phyloP scores from a whole-genome alignment of 225 moss, liverwort and hornwort species.

The Pleurozium schreberi region DNA sequence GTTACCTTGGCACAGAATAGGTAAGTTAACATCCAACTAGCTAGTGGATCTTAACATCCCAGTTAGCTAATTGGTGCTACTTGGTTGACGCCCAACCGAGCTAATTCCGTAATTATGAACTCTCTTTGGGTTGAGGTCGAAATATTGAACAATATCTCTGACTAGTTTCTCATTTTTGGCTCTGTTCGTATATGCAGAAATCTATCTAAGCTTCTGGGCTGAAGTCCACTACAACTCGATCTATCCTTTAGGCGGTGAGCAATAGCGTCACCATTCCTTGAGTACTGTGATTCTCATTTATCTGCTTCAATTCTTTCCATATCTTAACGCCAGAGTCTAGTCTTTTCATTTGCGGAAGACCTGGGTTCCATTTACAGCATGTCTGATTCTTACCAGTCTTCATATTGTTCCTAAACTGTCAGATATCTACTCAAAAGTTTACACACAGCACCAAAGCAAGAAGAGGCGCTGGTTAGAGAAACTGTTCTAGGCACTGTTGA shows the following conservation, averaged over 20 bases:
- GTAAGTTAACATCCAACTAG: not conserved
- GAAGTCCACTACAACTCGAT: slow-evolving; percentile 60
- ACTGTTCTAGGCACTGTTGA: slow-evolving; percentile 26
- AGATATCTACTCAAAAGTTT: slow-evolving; percentile 14
- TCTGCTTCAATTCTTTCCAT: not conserved
- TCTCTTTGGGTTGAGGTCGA: not conserved
- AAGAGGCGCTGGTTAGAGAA: slow-evolving; percentile 30
- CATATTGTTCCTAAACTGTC: slow-evolving; percentile 8
- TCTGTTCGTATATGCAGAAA: slow-evolving; percentile 24
- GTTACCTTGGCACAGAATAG: not conserved
- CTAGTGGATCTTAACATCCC: not conserved
- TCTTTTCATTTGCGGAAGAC: not conserved
- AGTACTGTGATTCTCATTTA: not conserved
- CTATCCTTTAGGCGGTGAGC: slow-evolving; percentile 37
- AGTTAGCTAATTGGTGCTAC: not conserved
- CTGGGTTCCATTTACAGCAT: not conserved
- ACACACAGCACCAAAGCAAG: slow-evolving; percentile 20
- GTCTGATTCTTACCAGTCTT: slow-evolving; percentile 9
- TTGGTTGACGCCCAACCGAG: not conserved
- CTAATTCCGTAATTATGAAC: not conserved
- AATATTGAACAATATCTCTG: not conserved
- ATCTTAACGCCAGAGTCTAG: not conserved
- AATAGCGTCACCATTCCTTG: not conserved
- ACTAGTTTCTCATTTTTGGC: not conserved
- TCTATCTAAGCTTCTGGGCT: slow-evolving; percentile 59